These are phyloP conservation scores for Didymella lethalis DNA, from an alignment of 2,329 filamentous ascomycete genomes.

Conservation along the genomic window DNA sequence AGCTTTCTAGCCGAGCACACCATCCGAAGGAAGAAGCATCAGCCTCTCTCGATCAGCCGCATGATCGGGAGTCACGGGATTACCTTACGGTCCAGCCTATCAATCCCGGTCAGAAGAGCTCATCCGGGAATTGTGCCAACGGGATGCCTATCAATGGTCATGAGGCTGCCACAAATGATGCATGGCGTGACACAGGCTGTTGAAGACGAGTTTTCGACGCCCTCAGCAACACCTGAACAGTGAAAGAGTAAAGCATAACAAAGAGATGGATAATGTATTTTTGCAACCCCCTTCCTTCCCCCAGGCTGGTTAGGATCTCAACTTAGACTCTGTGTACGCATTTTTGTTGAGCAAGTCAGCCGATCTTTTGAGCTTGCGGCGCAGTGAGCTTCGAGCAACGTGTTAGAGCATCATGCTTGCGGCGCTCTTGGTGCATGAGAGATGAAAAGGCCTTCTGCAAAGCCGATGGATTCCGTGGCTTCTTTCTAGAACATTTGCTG, in stretches of 20 bases:
- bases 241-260: background rate
- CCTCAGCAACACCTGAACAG: background rate
- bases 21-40: background rate
- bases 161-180: background rate
- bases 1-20: too few relatives aligned
- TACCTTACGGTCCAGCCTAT: background rate
- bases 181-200: background rate
- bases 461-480: conserved; percentile 11
- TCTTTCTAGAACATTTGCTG: conserved; percentile 7
- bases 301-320: background rate
- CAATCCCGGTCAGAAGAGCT: background rate
- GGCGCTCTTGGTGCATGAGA: too few relatives aligned
- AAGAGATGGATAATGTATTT: background rate
- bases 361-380: background rate
- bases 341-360: background rate
- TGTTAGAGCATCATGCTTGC: background rate
- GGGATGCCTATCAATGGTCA: background rate
- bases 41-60: background rate
- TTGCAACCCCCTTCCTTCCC: background rate
- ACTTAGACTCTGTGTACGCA: background rate
- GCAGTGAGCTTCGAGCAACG: background rate
- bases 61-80: background rate
- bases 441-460: background rate
- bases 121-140: background rate
- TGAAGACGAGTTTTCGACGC: background rate